Conservation (phyloP, 495 filamentous ascomycete species). For the Penicillium flavigenum region DNA sequence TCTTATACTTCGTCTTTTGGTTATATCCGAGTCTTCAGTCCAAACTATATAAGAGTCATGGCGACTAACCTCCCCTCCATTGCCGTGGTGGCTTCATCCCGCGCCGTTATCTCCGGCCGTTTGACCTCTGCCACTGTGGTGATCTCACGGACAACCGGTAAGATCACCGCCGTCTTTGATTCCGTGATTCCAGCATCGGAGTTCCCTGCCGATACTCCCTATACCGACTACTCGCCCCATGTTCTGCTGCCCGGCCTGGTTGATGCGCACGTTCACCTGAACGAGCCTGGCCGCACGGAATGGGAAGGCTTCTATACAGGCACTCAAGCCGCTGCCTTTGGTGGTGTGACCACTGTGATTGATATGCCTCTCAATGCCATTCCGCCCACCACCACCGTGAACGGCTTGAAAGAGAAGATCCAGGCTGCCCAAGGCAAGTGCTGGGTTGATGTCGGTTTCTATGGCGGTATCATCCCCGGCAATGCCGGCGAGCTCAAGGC, state of each 20-base stretch:
- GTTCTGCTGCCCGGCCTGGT: constrained; percentile 89
- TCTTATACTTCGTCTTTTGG: constrained; percentile 9
- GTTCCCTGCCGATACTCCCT: constrained; percentile 71
- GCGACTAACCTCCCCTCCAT: constrained; percentile 46
- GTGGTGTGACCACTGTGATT: constrained; percentile 95
- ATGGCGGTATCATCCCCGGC: constrained; percentile 91
- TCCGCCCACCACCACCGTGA: constrained; percentile 89
- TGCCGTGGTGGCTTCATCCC: constrained; percentile 77
- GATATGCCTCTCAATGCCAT: constrained; percentile 99
- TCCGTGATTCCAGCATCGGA: constrained; percentile 66
- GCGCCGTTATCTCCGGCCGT: constrained; percentile 66
- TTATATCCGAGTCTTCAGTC: neutral
- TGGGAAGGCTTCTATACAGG: constrained; percentile 98
- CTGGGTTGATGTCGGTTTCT: constrained; percentile 99
- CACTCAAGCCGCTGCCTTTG: constrained; percentile 89
- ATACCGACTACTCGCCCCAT: constrained; percentile 83
- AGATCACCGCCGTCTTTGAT: constrained; percentile 76
- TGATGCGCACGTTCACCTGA: constrained; percentile 96
- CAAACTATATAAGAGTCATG: constrained; percentile 17
- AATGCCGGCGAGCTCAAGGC: constrained; percentile 78
- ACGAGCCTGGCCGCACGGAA: constrained; percentile 95
- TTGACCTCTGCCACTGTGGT: constrained; percentile 77
- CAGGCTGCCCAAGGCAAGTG: constrained; percentile 83
- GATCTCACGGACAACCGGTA: constrained; percentile 75
- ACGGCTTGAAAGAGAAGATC: constrained; percentile 79